Base-by-base conservation (phyloP, 2,329 filamentous ascomycete genomes). In the Colletotrichum lupini region DNA sequence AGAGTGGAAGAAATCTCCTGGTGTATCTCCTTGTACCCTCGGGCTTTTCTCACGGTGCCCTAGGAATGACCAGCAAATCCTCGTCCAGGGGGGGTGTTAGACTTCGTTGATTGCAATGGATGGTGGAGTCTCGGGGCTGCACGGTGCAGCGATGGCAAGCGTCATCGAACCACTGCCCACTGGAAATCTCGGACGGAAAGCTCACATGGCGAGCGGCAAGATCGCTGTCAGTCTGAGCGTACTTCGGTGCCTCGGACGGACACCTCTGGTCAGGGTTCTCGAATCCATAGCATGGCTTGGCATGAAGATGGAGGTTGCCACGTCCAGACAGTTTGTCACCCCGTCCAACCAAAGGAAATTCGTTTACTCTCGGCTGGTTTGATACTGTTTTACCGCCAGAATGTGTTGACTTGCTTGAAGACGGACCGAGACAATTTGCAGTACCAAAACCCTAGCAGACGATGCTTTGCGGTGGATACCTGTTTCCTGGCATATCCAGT, bases 141-240 rank as follows among this genome's bases (percentile, higher is more conserved):
- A 74, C 63, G 53, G 72, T 66, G 72, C 62, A 67, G 65, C 67
- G 52, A 70, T 19, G 52, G 53, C 68, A 58, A 74, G 68, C 69
- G 68, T 63, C 72, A 74, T 74, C 67, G 72, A 68, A 65, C 72
- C 72, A 74, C 62, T 72, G 61, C 42, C 68, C 68, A 67, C 62
- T 68, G 56, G 30, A 28, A 67, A 63, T 72, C 72, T 71, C 62
- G 37, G 72, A 72, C 52, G 68, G 56, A 60, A 57, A 58, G 30
- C 46, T 30, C 16, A 57, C 59, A 42, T 56, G 32, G 56, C 59
- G 52, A 55, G 52, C 62, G 46, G 57, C 68, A 52, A 62, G 49
- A 74, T 63, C 37, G 35, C 57, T 61, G 46, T 19, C 30, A 74
- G 62, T 58, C 49, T 73, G 55, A 58, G 67, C 68, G 61, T 42